Percentiles rank a stretch among this genome's conserved stretches.
Evolutionary conservation across 352 stramenopile genomes (phyloP).

Genomic region (Thalassiosira exigua): DNA sequence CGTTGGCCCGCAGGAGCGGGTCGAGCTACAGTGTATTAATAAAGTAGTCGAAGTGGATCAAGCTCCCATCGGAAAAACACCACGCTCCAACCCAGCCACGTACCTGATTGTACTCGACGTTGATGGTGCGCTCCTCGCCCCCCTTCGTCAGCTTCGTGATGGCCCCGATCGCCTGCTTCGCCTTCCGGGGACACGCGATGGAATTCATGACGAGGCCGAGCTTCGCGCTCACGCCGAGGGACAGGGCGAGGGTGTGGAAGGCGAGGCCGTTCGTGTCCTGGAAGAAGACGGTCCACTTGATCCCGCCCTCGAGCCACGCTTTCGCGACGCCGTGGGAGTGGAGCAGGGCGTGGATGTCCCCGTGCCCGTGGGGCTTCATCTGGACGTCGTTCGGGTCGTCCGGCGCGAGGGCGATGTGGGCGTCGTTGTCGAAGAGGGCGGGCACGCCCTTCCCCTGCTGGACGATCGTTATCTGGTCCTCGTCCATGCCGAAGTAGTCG

Average conservation of each 20-base stretch:
- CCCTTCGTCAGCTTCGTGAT: conserved; percentile 85
- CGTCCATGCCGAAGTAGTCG: conserved; percentile 93
- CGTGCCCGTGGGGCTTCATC: conserved; percentile 98
- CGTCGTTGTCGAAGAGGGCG: conserved; percentile 89
- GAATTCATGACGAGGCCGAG: conserved; percentile 93
- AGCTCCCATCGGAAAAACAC: no score
- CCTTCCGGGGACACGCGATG: conserved; percentile 92
- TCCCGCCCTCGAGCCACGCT: conserved; percentile 78
- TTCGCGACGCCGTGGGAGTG: conserved; percentile 76
- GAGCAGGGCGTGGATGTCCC: conserved; percentile 95
- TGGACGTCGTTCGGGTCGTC: conserved; percentile 83
- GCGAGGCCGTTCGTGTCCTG: conserved; percentile 96
- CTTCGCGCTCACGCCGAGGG: conserved; percentile 90
- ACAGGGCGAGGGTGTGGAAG: conserved; percentile 91
- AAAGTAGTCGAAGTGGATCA: no score
- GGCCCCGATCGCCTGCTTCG: conserved; percentile 91
- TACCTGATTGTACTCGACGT: conserved; percentile 97
- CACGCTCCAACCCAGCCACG: no score
- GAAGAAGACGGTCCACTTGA: conserved; percentile 93
- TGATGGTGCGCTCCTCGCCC: conserved; percentile 81
- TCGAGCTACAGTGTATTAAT: no score
- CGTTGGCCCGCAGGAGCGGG: conserved; percentile 87
- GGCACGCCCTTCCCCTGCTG: conserved; percentile 97
- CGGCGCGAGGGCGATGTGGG: conserved; percentile 57
- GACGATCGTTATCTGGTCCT: conserved; percentile 92